These are phyloP conservation scores for Blastocystis sp. DNA, from an alignment of 352 stramenopile species.

Conservation along the genomic window DNA sequence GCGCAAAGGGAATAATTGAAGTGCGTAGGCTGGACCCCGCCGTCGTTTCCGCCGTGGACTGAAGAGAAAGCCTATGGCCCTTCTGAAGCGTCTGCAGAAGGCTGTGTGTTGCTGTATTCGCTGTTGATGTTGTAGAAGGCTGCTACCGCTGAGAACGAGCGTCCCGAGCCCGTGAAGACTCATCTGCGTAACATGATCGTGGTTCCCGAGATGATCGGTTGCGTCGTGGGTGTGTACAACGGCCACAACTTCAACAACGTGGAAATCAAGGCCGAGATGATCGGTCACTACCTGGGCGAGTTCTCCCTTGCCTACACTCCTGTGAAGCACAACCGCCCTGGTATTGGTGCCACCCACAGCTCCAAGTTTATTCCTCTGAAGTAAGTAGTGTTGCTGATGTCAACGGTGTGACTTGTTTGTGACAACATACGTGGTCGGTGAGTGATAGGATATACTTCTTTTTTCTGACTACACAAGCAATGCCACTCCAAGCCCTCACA, in stretches of 20 bases:
- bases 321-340: conserved; percentile 90
- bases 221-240: conserved; percentile 98
- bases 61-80: conserved; percentile 95
- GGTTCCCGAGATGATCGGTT: conserved; percentile 98
- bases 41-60: conserved; percentile 94
- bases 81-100: conserved; percentile 97
- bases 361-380: conserved; percentile 76
- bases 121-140: conserved; percentile 90
- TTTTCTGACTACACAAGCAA: background rate
- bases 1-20: background rate
- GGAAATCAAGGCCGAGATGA: conserved; percentile 99
- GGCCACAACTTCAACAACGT: conserved; percentile 97
- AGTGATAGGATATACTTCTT: no score
- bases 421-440: no score
- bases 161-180: conserved; percentile 93
- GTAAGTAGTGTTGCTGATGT: conserved; percentile 68
- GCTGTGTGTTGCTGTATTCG: conserved; percentile 70
- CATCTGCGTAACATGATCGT: conserved; percentile 99
- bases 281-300: conserved; percentile 97
- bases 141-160: conserved; percentile 81
- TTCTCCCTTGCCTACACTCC: conserved; percentile 93
- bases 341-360: conserved; percentile 86
- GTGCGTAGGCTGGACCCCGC: conserved; percentile 71
- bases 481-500: no score
- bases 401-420: no score